Base-by-base conservation (phyloP, 1,284 basidiomycete genomes). In the Lentinus polychrous region DNA sequence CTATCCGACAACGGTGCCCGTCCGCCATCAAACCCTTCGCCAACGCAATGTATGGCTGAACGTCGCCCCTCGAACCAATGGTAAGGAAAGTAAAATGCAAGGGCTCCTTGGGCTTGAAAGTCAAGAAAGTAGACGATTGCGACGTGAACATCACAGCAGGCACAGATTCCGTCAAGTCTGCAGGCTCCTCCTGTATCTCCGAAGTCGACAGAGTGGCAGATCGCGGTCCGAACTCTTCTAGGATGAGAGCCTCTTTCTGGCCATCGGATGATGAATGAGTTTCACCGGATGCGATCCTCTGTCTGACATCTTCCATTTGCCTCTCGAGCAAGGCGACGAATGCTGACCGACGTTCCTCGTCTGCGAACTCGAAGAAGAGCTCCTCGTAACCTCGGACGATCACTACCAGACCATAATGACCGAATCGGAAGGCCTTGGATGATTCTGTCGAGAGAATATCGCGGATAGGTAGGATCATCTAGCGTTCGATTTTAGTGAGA, bases 341-440 rank as follows among this genome's bases (percentile, higher is more conserved):
- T 2, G 84, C 79, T 51, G 84, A 76, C 31, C 94, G 79, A 45
- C 89, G 83, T 46, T 89, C 81, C 49, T 83, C 76, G 8, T 84
- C 84, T 37, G 77, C 72, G 61, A 99, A 95, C 66, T 98, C 95
- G 57, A 98, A 87, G 71, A 98, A 99, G 2, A 99, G 73, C 62
- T 99, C 95, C 69, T 98, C 95, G 62, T 97, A 90, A 0, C 95
- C 95, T 59, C 90, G 90, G 55, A 99, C 83, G 46, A 96, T 86
- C 50, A 98, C 74, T 24, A 91, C 83, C 17, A 98, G 77, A 6
- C 93, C 95, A 56, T 89, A 81, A 58, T 92, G 91, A 2, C 87
- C 91, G 60, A 94, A 91, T 11, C 89, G 81, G 60, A 91, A 91
- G 0, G 92, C 91, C 62, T 86, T 91, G 14, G 90, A 85, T 60